phyloP scores from a whole-genome alignment of 1,139 yeast genomes.

The Suhomyces maxii region DNA sequence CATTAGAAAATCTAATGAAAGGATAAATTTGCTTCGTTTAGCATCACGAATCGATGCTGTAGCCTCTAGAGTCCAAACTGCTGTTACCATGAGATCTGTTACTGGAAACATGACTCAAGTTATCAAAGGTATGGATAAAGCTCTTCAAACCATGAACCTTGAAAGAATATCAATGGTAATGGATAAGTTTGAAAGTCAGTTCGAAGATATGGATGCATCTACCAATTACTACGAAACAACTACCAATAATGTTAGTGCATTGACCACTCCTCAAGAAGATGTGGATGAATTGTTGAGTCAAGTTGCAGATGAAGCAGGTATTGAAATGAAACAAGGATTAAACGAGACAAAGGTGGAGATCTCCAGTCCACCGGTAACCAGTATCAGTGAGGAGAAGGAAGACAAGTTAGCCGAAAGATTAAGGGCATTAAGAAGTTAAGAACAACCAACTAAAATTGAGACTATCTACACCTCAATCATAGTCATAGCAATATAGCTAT shows the following conservation, averaged over 20 bases:
- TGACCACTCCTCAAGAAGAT: slow-evolving; percentile 91
- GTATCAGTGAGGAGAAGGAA: slow-evolving; percentile 71
- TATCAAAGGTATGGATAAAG: slow-evolving; percentile 94
- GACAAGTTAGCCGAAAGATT: slow-evolving; percentile 85
- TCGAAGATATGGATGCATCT: slow-evolving; percentile 93
- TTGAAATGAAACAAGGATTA: slow-evolving; percentile 84
- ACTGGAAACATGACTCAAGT: slow-evolving; percentile 93
- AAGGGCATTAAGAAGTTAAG: slow-evolving; percentile 58
- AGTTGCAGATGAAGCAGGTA: slow-evolving; percentile 97
- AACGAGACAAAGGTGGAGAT: slow-evolving; percentile 54
- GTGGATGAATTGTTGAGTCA: slow-evolving; percentile 89
- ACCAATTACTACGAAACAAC: slow-evolving; percentile 91
- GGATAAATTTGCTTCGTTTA: slow-evolving; percentile 75
- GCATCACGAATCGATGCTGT: slow-evolving; percentile 95
- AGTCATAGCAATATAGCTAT: no score
- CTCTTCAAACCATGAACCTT: slow-evolving; percentile 92
- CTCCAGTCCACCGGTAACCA: slow-evolving; percentile 38
- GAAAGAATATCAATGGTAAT: slow-evolving; percentile 90
- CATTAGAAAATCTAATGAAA: slow-evolving; percentile 85
- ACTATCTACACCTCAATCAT: no score
- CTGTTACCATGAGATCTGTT: slow-evolving; percentile 93
- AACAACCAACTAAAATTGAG: no score
- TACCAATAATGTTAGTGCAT: slow-evolving; percentile 84
- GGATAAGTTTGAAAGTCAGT: slow-evolving; percentile 96
- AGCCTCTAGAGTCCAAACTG: slow-evolving; percentile 93